These are phyloP conservation scores for Xylaria sp. DNA, from an alignment of 2,329 filamentous ascomycete genomes.

Conservation along the genomic window DNA sequence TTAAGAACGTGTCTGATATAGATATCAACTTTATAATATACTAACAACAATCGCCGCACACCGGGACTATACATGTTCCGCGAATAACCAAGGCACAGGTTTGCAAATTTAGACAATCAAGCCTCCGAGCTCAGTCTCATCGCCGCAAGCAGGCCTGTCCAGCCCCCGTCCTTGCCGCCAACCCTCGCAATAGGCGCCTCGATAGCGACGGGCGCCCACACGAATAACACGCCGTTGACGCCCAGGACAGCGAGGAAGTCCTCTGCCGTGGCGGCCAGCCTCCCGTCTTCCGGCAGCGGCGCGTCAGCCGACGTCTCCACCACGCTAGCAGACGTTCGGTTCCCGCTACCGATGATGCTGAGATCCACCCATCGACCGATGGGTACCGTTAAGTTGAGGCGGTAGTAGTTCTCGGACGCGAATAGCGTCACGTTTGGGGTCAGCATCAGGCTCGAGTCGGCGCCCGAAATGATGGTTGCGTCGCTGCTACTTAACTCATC, in stretches of 20 bases:
- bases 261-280: conserved; percentile 31
- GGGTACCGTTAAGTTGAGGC: conserved; percentile 40
- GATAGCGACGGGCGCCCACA: conserved; percentile 48
- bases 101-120: conserved; percentile 6
- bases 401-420: conserved; percentile 41
- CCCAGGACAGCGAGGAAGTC: conserved; percentile 48
- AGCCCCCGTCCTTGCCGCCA: conserved; percentile 38
- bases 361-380: conserved; percentile 35
- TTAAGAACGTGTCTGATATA: too few species aligned
- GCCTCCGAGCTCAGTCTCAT: conserved; percentile 35
- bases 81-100: neutral
- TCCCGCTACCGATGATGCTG: conserved; percentile 36
- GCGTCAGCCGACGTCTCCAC: conserved; percentile 9
- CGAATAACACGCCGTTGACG: conserved; percentile 44
- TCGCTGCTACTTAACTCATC: conserved; percentile 38
- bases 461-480: conserved; percentile 45
- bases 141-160: conserved; percentile 37
- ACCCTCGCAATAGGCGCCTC: conserved; percentile 48
- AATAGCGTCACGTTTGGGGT: conserved; percentile 42
- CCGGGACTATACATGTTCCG: too few species aligned
- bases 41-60: too few species aligned
- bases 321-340: conserved; percentile 38
- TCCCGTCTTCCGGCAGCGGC: conserved; percentile 10
- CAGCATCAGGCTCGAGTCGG: conserved; percentile 47
- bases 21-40: too few species aligned